Evolutionary conservation across 352 stramenopile species (phyloP), one percentile per base, ranked within the genome.

Genomic region (Globisporangium yorkense): DNA sequence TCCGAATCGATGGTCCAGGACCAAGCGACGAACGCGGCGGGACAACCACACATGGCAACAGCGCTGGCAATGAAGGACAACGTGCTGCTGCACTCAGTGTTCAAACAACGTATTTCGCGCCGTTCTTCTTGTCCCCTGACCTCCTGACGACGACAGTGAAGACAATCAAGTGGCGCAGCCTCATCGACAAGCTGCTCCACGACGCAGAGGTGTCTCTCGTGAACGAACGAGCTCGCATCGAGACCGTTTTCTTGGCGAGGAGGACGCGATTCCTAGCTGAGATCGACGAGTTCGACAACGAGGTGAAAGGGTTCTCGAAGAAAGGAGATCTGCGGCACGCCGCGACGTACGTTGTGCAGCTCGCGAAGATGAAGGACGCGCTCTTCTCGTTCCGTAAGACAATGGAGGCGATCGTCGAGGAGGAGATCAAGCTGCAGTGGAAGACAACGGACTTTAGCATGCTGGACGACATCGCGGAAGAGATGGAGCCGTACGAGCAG

Each of bases 311-410:
- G 1, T 89, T 93, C 44, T 70, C 83, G 0, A 92, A 87, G 62
- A 90, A 90, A 56, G 80, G 80, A 5, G 84, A 92, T 50, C 45
- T 93, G 33, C 75, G 80, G 0, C 82, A 93, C 31, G 74, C 84
- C 1, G 77, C 81, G 3, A 90, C 80, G 3, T 89, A 92, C 40
- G 84, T 92, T 21, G 74, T 87, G 20, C 81, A 93, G 35, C 62
- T 92, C 15, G 66, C 61, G 3, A 90, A 90, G 46, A 77, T 92
- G 68, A 84, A 88, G 29, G 81, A 93, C 7, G 74, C 74, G 3
- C 66, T 92, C 20, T 48, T 61, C 1, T 71, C 72, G 2, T 87
- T 89, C 47, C 73, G 78, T 4, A 67, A 80, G 16, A 74, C 77
- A 1, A 80, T 83, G 66, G 67, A 88, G 2, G 66, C 72, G 1